These are phyloP conservation scores for Penicillium malachiteum DNA, from an alignment of 495 filamentous ascomycete genomes.

Conservation along the genomic window DNA sequence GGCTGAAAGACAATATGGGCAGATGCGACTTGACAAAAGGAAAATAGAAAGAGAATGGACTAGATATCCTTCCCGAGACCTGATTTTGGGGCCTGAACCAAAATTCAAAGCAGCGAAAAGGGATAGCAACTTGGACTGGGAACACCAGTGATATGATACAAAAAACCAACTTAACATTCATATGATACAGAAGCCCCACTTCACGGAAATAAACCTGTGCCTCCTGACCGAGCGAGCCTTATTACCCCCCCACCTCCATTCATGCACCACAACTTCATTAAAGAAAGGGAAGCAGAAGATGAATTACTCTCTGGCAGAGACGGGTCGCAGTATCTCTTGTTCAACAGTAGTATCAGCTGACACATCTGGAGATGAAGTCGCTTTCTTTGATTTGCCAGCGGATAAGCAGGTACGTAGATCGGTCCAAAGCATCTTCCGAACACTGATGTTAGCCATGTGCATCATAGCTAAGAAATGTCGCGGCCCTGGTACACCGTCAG, in stretches of 20 bases:
- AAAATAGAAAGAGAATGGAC: conserved; percentile 1
- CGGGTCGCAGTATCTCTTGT: not conserved
- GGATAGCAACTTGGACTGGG: not conserved
- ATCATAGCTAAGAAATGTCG: conserved; percentile 36
- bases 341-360: not conserved
- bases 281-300: not conserved
- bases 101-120: not conserved
- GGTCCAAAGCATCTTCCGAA: conserved; percentile 26
- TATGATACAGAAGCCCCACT: conserved; percentile 11
- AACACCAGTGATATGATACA: conserved; percentile 25
- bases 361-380: not conserved
- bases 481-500: conserved; percentile 27
- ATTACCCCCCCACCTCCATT: too few species aligned
- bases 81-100: not conserved
- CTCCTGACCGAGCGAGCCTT: too few species aligned
- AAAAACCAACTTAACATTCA: not conserved
- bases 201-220: too few species aligned
- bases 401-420: conserved; percentile 15
- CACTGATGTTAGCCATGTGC: conserved; percentile 42
- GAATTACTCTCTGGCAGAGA: not conserved
- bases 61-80: not conserved
- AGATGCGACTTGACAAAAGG: not conserved
- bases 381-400: conserved; percentile 2
- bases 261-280: not conserved
- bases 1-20: not conserved